Conservation (phyloP, 108 stramenopile genomes). For the Nitzschia palea region DNA sequence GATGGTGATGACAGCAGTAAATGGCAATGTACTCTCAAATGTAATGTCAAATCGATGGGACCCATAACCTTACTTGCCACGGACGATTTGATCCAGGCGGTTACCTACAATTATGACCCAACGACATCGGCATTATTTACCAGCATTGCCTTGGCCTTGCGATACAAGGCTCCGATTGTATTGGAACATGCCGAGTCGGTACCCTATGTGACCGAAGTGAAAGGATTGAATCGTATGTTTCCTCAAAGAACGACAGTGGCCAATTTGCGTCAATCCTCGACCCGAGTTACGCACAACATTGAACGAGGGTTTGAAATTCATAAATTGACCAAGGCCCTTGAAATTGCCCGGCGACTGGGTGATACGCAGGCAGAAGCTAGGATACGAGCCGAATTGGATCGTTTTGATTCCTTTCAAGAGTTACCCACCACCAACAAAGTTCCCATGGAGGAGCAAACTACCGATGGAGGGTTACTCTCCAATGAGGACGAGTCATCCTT, state of each 20-base stretch:
- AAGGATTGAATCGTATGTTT: slow-evolving; percentile 28
- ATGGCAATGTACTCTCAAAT: slow-evolving; percentile 5
- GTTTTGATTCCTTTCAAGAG: slow-evolving; percentile 35
- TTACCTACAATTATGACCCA: slow-evolving; percentile 28
- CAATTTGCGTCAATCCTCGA: slow-evolving; percentile 28
- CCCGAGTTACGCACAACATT: slow-evolving; percentile 36
- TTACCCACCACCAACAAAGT: slow-evolving; percentile 18
- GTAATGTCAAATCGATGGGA: neutral
- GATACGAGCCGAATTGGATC: slow-evolving; percentile 44
- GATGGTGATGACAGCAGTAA: too few relatives aligned
- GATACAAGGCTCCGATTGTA: slow-evolving; percentile 49
- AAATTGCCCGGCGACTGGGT: slow-evolving; percentile 40
- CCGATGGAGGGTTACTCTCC: too few relatives aligned
- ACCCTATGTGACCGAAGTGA: neutral
- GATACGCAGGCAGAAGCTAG: slow-evolving; percentile 37
- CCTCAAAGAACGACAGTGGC: slow-evolving; percentile 33
- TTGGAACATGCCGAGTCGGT: slow-evolving; percentile 6
- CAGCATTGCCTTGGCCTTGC: slow-evolving; percentile 38
- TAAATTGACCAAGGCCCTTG: slow-evolving; percentile 45
- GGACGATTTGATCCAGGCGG: slow-evolving; percentile 14
- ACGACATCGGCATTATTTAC: slow-evolving; percentile 25
- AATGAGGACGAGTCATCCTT: neutral
- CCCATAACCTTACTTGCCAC: neutral
- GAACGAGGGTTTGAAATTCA: slow-evolving; percentile 50
- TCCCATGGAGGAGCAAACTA: too few relatives aligned